Evolutionary conservation across 2,329 filamentous ascomycete species (phyloP).

Genomic region (Arachnomyces sp.): DNA sequence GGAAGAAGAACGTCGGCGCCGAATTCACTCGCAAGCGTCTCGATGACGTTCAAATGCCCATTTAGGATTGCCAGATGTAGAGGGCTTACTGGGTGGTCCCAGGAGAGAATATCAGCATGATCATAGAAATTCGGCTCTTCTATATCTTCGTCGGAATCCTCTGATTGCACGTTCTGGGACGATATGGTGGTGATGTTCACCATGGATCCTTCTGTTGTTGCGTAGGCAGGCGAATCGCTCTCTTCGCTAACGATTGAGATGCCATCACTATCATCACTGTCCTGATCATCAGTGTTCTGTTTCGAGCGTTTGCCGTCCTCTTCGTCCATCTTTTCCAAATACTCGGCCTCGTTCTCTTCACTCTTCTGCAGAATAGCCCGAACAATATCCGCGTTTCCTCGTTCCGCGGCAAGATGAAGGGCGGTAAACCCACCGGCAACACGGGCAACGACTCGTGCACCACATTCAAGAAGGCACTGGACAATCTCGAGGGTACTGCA

Average conservation of each 20-base stretch:
- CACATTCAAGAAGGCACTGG: constrained; percentile 60
- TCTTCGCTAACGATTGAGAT: too few species aligned
- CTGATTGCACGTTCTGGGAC: constrained; percentile 11
- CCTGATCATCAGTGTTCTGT: background rate
- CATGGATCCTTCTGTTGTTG: constrained; percentile 60
- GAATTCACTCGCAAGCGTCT: constrained; percentile 60
- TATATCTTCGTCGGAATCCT: constrained; percentile 17
- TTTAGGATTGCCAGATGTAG: constrained; percentile 71
- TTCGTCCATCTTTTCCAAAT: constrained; percentile 7
- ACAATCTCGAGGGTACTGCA: constrained; percentile 63
- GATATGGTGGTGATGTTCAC: constrained; percentile 47
- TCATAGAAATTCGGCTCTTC: constrained; percentile 69
- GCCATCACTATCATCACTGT: background rate
- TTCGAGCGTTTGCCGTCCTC: constrained; percentile 44
- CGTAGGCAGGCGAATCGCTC: constrained; percentile 33
- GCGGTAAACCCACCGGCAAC: constrained; percentile 73
- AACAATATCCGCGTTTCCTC: constrained; percentile 61
- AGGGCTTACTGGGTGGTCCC: constrained; percentile 66
- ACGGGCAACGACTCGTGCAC: constrained; percentile 63
- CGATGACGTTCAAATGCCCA: constrained; percentile 61
- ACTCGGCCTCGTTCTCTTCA: constrained; percentile 52
- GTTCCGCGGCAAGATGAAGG: constrained; percentile 68
- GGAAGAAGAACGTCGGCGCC: constrained; percentile 70
- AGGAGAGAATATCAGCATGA: constrained; percentile 61
- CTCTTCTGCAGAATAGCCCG: constrained; percentile 51